A percentile compares a stretch with the other conserved stretches of the same genome.
These are phyloP conservation scores for Podospora tetraspora DNA, from an alignment of 495 filamentous ascomycete species.

Conservation along the genomic window DNA sequence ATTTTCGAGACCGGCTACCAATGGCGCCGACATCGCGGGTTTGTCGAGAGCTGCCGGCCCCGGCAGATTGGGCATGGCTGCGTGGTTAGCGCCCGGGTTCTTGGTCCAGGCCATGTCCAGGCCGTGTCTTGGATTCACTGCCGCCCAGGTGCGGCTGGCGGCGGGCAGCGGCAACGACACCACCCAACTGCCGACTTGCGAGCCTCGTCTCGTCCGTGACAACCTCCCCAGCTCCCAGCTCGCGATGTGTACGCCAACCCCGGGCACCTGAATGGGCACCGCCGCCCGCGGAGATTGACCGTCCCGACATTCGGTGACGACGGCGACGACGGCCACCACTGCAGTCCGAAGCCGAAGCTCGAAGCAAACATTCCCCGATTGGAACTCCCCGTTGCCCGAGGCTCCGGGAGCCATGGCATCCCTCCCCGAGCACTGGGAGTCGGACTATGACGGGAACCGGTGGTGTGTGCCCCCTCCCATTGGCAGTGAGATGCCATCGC, in stretches of 20 bases:
- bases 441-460: conserved; percentile 44
- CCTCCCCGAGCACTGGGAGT: conserved; percentile 45
- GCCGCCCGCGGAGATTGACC: not conserved
- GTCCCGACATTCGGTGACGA: not conserved
- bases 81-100: not conserved
- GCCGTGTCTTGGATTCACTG: not conserved
- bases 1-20: not conserved
- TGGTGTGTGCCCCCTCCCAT: conserved; percentile 22
- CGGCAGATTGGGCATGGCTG: not conserved
- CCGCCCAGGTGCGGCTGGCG: not conserved
- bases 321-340: too few species aligned
- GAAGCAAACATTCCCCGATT: not conserved
- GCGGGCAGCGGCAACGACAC: not conserved
- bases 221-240: not conserved
- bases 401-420: conserved; percentile 23
- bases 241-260: not conserved
- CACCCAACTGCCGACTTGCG: not conserved
- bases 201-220: not conserved
- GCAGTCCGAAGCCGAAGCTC: too few species aligned
- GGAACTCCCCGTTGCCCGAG: not conserved
- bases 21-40: not conserved
- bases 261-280: not conserved
- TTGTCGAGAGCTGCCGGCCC: not conserved
- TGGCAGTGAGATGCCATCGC: not conserved
- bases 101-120: not conserved